These are phyloP conservation scores for Lasiodiplodia sp. DNA, from an alignment of 2,329 filamentous ascomycete species.

Conservation along the genomic window DNA sequence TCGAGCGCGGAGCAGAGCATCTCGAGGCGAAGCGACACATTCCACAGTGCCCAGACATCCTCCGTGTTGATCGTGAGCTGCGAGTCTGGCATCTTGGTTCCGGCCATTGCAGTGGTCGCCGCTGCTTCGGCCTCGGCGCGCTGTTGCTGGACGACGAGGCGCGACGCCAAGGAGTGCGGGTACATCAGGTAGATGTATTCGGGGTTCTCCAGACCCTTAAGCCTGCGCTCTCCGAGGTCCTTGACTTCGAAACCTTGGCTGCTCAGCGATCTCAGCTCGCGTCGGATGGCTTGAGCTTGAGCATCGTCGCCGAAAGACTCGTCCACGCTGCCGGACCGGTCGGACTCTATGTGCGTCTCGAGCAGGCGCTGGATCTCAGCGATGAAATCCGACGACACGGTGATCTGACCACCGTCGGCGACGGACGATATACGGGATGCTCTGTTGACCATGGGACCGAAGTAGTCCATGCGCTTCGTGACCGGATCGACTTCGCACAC, in stretches of 20 bases:
- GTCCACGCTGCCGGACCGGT: slow-evolving; percentile 74
- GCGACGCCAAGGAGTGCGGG: slow-evolving; percentile 83
- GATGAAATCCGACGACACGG: slow-evolving; percentile 96
- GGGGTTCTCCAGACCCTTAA: slow-evolving; percentile 97
- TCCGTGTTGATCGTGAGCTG: slow-evolving; percentile 82
- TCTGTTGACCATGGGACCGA: slow-evolving; percentile 98
- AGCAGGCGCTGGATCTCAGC: slow-evolving; percentile 91
- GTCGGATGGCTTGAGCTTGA: slow-evolving; percentile 78
- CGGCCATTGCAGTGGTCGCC: slow-evolving; percentile 58
- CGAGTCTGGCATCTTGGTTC: slow-evolving; percentile 67
- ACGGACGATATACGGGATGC: slow-evolving; percentile 92
- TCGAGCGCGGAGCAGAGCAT: slow-evolving; percentile 93
- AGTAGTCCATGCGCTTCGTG: slow-evolving; percentile 98
- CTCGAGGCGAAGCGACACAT: slow-evolving; percentile 85
- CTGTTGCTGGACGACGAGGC: slow-evolving; percentile 74
- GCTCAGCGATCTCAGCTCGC: slow-evolving; percentile 84
- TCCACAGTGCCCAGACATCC: slow-evolving; percentile 88
- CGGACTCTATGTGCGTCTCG: slow-evolving; percentile 86
- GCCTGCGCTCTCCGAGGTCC: slow-evolving; percentile 90
- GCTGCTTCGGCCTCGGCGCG: slow-evolving; percentile 56
- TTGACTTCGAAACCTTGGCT: slow-evolving; percentile 97
- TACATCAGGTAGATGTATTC: slow-evolving; percentile 96
- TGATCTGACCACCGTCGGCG: slow-evolving; percentile 95
- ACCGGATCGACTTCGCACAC: slow-evolving; percentile 96
- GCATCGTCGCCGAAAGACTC: slow-evolving; percentile 79